These are phyloP conservation scores for Russula abietina DNA, from an alignment of 768 basidiomycete species.

Conservation along the genomic window DNA sequence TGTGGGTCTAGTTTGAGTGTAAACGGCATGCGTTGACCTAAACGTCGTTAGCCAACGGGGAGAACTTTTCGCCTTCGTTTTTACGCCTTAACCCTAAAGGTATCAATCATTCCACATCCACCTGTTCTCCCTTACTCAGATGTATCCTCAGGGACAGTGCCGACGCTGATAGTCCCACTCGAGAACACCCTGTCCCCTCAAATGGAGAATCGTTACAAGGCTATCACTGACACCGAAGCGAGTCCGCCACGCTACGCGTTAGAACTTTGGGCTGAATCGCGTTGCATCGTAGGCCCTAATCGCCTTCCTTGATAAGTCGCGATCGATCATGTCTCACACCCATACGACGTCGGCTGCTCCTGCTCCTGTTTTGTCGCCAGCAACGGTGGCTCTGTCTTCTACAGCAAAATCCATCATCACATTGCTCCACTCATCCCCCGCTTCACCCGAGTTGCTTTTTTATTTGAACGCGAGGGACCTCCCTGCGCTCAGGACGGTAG, in stretches of 20 bases:
- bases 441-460: constrained; percentile 55
- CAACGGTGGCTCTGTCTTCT: constrained; percentile 64
- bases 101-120: constrained; percentile 27
- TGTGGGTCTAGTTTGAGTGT: constrained; percentile 33
- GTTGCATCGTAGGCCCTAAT: constrained; percentile 51
- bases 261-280: constrained; percentile 15
- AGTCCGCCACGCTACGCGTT: background rate
- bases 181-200: constrained; percentile 63
- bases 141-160: constrained; percentile 57
- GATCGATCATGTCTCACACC: constrained; percentile 60
- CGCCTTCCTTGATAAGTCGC: constrained; percentile 78
- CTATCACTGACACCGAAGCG: constrained; percentile 71
- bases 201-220: constrained; percentile 74
- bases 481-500: constrained; percentile 45
- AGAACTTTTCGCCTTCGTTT: constrained; percentile 71
- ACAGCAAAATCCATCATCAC: constrained; percentile 43
- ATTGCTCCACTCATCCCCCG: constrained; percentile 56
- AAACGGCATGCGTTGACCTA: background rate
- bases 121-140: background rate
- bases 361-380: constrained; percentile 70
- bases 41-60: constrained; percentile 53
- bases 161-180: constrained; percentile 80
- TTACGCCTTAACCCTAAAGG: constrained; percentile 76
- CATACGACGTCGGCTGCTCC: constrained; percentile 67
- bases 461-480: constrained; percentile 55